phyloP scores from a whole-genome alignment of 2,329 filamentous ascomycete genomes.

The Fusarium virguliforme region DNA sequence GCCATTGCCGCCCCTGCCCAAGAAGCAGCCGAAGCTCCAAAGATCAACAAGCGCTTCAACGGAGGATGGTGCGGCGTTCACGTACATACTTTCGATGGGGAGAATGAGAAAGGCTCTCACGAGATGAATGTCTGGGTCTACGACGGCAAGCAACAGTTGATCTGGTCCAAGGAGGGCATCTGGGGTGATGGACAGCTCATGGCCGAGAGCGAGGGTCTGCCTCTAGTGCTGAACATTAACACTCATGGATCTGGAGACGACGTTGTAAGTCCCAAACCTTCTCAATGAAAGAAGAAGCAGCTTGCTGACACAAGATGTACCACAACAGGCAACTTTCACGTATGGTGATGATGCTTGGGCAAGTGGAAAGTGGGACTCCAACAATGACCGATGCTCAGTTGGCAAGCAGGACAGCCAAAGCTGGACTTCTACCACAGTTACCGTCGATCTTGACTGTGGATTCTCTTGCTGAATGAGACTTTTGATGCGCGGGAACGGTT shows the following conservation, averaged over 20 bases:
- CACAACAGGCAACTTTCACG: neutral
- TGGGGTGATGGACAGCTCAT: constrained; percentile 7
- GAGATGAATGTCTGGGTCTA: constrained; percentile 12
- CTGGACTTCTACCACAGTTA: neutral
- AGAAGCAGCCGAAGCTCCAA: neutral
- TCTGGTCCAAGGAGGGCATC: constrained; percentile 12
- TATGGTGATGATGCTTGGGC: constrained; percentile 20
- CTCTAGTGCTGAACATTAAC: constrained; percentile 1
- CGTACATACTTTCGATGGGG: constrained; percentile 1
- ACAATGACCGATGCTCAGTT: constrained; percentile 18
- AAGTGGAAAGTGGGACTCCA: constrained; percentile 13
- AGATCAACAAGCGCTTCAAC: constrained; percentile 9
- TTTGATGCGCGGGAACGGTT: too few species aligned
- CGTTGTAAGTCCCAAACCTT: neutral
- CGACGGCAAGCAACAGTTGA: constrained; percentile 1
- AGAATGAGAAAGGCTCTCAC: neutral
- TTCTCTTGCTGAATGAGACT: constrained; percentile 1
- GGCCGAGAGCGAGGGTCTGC: constrained; percentile 2
- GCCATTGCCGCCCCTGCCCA: neutral
- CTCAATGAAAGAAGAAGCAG: neutral
- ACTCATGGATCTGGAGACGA: neutral
- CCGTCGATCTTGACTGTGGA: constrained; percentile 8
- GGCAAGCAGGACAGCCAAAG: constrained; percentile 12
- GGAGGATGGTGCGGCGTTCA: constrained; percentile 12
- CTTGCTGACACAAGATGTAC: neutral